Evolutionary conservation across 2,329 filamentous ascomycete species (phyloP), one percentile per base, ranked within the genome.

Genomic region (Huntiella bhutanensis): DNA sequence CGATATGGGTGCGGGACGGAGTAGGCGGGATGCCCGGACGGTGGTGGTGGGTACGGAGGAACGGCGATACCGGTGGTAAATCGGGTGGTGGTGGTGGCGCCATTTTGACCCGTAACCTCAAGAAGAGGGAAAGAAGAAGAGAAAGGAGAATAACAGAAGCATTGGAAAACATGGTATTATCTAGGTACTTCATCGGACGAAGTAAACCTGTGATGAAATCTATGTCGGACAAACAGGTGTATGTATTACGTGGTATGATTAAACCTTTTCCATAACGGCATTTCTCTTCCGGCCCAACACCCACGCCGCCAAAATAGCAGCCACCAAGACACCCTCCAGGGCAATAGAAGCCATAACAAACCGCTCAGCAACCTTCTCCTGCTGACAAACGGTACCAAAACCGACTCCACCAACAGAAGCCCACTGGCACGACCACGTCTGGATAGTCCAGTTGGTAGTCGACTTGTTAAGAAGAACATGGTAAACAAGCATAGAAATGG

Each of bases 371-470:
- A 67, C 68, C 54, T 65, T 64, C 58, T 66, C 73, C 59, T 77
- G 66, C 50, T 59, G 63, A 59, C 75, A 79, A 43, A 79, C 58
- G 0, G 65, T 67, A 12, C 63, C 65, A 54, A 75, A 79, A 54
- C 72, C 28, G 75, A 73, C 51, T 66, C 59, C 33, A 60, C 55
- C 12, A 54, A 76, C 60, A 16, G 62, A 54, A 6, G 60, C 58
- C 74, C 75, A 79, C 51, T 71, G 71, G 57, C 75, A 79, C 36
- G 66, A 70, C 75, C 75, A 79, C 58, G 70, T 75, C 55, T 76
- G 64, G 8, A 78, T 58, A 5, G 71, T 73, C n/a, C 50, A 22
- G 7, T 28, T 12, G 3, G 33, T 28, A 10, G 38, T 34, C 6
- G 41, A 43, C 17, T 28, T 33, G 15, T 47, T 41, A 33, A 36